Percentiles rank a stretch among this genome's conserved stretches.
phyloP scores from a whole-genome alignment of 345 rosid genomes.

The Sisymbrium altissimum region DNA sequence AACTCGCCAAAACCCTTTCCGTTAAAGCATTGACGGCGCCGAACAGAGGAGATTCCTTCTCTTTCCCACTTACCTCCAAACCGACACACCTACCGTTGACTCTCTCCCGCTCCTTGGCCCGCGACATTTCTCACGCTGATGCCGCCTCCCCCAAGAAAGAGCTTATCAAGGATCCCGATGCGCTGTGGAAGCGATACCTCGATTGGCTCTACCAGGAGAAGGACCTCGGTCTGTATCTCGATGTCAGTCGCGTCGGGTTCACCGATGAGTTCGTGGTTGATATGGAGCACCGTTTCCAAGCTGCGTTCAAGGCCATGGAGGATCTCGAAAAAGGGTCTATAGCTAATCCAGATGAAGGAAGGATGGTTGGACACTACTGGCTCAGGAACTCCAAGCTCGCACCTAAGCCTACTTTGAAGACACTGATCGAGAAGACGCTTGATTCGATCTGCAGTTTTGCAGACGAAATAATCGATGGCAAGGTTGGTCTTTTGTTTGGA shows the following conservation, averaged over 20 bases:
- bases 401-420: constrained; percentile 52
- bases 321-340: constrained; percentile 88
- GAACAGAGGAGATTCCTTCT: constrained; percentile 34
- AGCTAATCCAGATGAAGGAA: constrained; percentile 94
- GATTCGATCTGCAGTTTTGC: constrained; percentile 67
- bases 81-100: constrained; percentile 24
- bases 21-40: constrained; percentile 24
- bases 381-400: constrained; percentile 69
- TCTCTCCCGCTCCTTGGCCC: constrained; percentile 46
- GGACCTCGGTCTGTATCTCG: constrained; percentile 79
- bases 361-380: constrained; percentile 99
- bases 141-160: constrained; percentile 34
- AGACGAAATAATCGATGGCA: constrained; percentile 67
- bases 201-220: constrained; percentile 95
- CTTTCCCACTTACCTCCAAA: constrained; percentile 40
- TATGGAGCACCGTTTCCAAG: constrained; percentile 73
- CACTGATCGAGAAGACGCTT: constrained; percentile 69
- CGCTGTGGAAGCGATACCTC: constrained; percentile 78
- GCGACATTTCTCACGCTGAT: constrained; percentile 48
- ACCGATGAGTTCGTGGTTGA: constrained; percentile 66
- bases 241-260: constrained; percentile 91
- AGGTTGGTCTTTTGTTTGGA: constrained; percentile 48
- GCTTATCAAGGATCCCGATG: constrained; percentile 58
- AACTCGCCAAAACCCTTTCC: constrained; percentile 28
- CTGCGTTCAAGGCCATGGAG: constrained; percentile 76